Percentiles rank a stretch among this genome's conserved stretches.
Evolutionary conservation across 768 basidiomycete species (phyloP).

Genomic region (Leccinum imitatum): DNA sequence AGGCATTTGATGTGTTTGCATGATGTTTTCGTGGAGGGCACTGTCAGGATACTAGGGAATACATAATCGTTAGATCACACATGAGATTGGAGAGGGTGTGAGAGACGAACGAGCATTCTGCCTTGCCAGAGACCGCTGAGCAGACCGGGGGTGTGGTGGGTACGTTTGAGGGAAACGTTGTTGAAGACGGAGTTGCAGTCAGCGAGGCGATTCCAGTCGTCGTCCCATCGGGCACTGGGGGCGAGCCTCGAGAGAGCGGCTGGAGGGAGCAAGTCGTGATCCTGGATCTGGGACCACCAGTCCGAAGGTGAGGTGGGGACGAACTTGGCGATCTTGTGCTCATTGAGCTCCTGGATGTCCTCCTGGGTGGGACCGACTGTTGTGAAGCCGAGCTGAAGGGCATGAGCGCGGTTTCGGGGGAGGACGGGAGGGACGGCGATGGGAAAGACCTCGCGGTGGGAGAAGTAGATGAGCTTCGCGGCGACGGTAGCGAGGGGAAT

Average conservation of each 20-base stretch:
- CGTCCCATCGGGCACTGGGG: constrained; percentile 51
- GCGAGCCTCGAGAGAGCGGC: constrained; percentile 28
- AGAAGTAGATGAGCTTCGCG: constrained; percentile 62
- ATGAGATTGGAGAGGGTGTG: not conserved
- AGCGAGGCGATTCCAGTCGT: constrained; percentile 55
- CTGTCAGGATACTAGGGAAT: constrained; percentile 23
- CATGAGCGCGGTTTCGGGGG: constrained; percentile 33
- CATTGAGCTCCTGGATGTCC: constrained; percentile 61
- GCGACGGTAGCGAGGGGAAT: constrained; percentile 52
- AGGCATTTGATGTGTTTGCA: constrained; percentile 26
- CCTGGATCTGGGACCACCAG: constrained; percentile 22
- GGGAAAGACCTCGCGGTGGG: constrained; percentile 50
- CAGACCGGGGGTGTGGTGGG: constrained; percentile 48
- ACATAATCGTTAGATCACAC: not conserved
- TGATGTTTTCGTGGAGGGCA: constrained; percentile 14
- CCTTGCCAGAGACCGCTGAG: constrained; percentile 65
- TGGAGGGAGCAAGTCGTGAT: constrained; percentile 21
- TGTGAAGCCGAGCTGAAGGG: constrained; percentile 23
- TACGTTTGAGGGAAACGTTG: constrained; percentile 28
- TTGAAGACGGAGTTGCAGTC: constrained; percentile 43
- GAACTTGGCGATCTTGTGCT: constrained; percentile 37
- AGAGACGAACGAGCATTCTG: constrained; percentile 53
- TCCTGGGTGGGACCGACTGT: constrained; percentile 49
- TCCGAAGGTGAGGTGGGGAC: constrained; percentile 15
- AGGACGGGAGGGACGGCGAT: constrained; percentile 43